Evolutionary conservation across 306 rosid species (phyloP).

Genomic region (Gastrolobium villosum): DNA sequence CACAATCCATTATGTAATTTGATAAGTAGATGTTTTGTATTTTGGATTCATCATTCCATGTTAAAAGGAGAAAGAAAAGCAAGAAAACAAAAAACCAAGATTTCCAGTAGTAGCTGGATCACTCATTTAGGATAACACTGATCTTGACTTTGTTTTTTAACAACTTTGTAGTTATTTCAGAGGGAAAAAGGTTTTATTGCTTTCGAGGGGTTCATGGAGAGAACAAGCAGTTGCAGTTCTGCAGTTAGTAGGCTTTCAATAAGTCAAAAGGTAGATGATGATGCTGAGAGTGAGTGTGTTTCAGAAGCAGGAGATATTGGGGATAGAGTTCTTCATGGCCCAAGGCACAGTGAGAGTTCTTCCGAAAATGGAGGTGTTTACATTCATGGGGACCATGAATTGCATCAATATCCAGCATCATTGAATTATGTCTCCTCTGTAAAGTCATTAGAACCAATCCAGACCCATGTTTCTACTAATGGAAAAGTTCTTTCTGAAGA

Average conservation of each 20-base stretch:
- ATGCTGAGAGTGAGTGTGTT: slow-evolving; percentile 49
- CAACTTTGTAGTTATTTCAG: slow-evolving; percentile 40
- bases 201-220: slow-evolving; percentile 46
- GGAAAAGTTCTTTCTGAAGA: slow-evolving; percentile 36
- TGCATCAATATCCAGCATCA: slow-evolving; percentile 33
- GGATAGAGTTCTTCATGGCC: slow-evolving; percentile 66
- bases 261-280: slow-evolving; percentile 46
- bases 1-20: too few species aligned
- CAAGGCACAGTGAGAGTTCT: slow-evolving; percentile 47
- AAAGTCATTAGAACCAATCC: slow-evolving; percentile 42
- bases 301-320: slow-evolving; percentile 48
- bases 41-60: too few species aligned
- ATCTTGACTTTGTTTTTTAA: neutral
- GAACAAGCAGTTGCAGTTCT: slow-evolving; percentile 54
- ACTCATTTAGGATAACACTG: neutral
- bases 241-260: slow-evolving; percentile 57
- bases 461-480: slow-evolving; percentile 47
- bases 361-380: slow-evolving; percentile 52
- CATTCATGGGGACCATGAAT: slow-evolving; percentile 34
- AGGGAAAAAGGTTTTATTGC: slow-evolving; percentile 40
- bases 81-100: too few species aligned
- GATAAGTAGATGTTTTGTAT: too few species aligned
- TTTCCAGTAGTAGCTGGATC: too few species aligned
- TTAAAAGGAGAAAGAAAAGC: too few species aligned
- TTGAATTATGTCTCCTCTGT: slow-evolving; percentile 32